phyloP scores from a whole-genome alignment of 306 rosid species.

The Mimosa bimucronata region DNA sequence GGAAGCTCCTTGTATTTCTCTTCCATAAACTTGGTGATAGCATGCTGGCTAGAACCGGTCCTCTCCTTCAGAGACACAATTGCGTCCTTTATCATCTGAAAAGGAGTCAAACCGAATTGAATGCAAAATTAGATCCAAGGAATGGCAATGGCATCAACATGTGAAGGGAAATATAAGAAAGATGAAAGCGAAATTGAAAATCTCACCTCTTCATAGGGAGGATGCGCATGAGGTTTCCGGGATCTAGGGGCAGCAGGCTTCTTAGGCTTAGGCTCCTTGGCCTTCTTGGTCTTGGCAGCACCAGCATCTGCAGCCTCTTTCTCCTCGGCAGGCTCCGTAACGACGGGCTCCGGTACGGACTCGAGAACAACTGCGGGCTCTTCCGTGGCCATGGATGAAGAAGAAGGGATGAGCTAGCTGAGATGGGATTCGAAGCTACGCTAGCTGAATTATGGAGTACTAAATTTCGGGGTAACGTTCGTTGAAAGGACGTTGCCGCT shows the following conservation, averaged over 20 bases:
- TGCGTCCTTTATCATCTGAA: slow-evolving; percentile 74
- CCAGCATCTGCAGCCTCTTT: slow-evolving; percentile 38
- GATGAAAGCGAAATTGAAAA: not conserved
- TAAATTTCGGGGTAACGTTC: not conserved
- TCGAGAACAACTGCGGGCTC: slow-evolving; percentile 50
- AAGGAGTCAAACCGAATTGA: not conserved
- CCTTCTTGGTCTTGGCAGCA: slow-evolving; percentile 44
- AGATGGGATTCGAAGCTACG: not conserved
- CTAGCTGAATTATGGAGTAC: slow-evolving; percentile 24
- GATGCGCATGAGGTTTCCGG: slow-evolving; percentile 54
- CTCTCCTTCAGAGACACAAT: slow-evolving; percentile 64
- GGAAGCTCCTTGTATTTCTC: slow-evolving; percentile 73
- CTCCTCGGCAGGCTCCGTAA: slow-evolving; percentile 47
- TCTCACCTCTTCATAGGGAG: slow-evolving; percentile 71
- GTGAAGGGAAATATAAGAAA: too few relatives aligned
- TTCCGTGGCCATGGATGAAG: slow-evolving; percentile 60
- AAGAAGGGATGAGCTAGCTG: not conserved
- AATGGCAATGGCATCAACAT: not conserved
- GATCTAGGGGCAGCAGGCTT: slow-evolving; percentile 53
- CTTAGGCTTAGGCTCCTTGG: slow-evolving; percentile 53
- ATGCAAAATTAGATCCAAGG: slow-evolving; percentile 32
- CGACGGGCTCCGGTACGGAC: slow-evolving; percentile 34
- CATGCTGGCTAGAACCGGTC: slow-evolving; percentile 75
- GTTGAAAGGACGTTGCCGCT: slow-evolving; percentile 27
- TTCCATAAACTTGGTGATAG: slow-evolving; percentile 62